phyloP scores from a whole-genome alignment of 805 yeast species.

The Starmera pachycereana region DNA sequence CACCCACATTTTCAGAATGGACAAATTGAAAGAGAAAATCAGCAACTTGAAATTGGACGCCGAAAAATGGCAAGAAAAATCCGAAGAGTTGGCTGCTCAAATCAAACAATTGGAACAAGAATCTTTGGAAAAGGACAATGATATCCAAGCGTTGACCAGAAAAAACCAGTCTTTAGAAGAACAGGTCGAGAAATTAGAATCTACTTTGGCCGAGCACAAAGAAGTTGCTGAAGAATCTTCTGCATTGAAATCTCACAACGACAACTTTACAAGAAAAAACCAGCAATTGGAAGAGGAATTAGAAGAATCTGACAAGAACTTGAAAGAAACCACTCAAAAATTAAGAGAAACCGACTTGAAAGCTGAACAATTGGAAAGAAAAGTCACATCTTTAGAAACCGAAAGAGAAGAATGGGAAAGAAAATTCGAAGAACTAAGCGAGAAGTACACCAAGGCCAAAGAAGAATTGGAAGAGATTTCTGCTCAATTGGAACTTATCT shows the following conservation, averaged over 20 bases:
- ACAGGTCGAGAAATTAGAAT: slow-evolving; percentile 64
- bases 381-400: slow-evolving; percentile 81
- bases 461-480: slow-evolving; percentile 94
- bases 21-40: slow-evolving; percentile 60
- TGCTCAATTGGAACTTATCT: slow-evolving; percentile 71
- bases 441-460: slow-evolving; percentile 75
- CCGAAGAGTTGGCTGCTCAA: slow-evolving; percentile 73
- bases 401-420: slow-evolving; percentile 89
- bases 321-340: slow-evolving; percentile 89
- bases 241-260: slow-evolving; percentile 81
- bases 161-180: slow-evolving; percentile 85
- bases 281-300: slow-evolving; percentile 82
- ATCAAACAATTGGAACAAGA: slow-evolving; percentile 91
- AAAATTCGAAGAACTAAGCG: slow-evolving; percentile 80
- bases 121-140: slow-evolving; percentile 85
- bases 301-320: slow-evolving; percentile 81
- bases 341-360: slow-evolving; percentile 92
- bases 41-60: slow-evolving; percentile 87
- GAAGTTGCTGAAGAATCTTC: slow-evolving; percentile 85
- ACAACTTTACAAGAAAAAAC: slow-evolving; percentile 82
- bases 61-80: slow-evolving; percentile 95
- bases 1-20: slow-evolving; percentile 24
- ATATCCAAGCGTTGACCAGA: slow-evolving; percentile 84
- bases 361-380: slow-evolving; percentile 93
- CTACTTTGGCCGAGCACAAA: slow-evolving; percentile 65